These are phyloP conservation scores for Aspergillus fischeri DNA, from an alignment of 2,329 filamentous ascomycete species.

Conservation along the genomic window DNA sequence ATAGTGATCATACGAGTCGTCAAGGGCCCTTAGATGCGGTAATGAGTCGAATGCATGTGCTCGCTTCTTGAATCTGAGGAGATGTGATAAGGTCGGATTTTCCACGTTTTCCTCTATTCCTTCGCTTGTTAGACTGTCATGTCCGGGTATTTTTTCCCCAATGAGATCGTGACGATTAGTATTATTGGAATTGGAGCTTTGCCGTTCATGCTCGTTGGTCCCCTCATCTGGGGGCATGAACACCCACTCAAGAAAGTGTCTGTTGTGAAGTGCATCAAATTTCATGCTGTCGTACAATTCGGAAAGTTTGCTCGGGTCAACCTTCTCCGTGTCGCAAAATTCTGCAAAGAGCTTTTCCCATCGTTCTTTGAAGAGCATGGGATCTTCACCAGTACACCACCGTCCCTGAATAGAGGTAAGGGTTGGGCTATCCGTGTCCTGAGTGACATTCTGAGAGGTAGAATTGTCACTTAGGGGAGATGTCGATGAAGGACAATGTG, in stretches of 20 bases:
- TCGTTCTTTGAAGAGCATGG: constrained; percentile 88
- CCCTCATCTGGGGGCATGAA: constrained; percentile 83
- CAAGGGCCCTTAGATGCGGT: constrained; percentile 42
- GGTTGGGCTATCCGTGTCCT: constrained; percentile 44
- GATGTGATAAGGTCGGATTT: constrained; percentile 32
- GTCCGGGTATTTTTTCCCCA: constrained; percentile 17
- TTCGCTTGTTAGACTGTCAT: constrained; percentile 20
- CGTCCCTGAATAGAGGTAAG: constrained; percentile 74
- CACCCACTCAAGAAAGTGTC: constrained; percentile 94
- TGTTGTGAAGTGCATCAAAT: constrained; percentile 95
- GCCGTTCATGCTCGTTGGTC: constrained; percentile 62
- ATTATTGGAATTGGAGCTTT: constrained; percentile 25
- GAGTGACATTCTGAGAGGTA: constrained; percentile 13
- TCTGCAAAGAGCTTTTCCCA: constrained; percentile 99
- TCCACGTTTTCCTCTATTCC: constrained; percentile 30
- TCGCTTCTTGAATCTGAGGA: constrained; percentile 49
- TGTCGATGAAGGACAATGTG: constrained; percentile 1
- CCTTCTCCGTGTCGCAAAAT: constrained; percentile 95
- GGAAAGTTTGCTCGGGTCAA: constrained; percentile 97
- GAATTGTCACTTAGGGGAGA: not conserved
- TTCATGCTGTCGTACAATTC: constrained; percentile 99
- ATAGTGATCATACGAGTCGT: constrained; percentile 64
- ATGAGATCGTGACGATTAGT: constrained; percentile 15
- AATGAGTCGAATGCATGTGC: constrained; percentile 46
- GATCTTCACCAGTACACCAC: constrained; percentile 96